Percentiles rank a stretch among this genome's conserved stretches.
phyloP scores from a whole-genome alignment of 2,329 filamentous ascomycete genomes.

The Ceratocystis variospora region DNA sequence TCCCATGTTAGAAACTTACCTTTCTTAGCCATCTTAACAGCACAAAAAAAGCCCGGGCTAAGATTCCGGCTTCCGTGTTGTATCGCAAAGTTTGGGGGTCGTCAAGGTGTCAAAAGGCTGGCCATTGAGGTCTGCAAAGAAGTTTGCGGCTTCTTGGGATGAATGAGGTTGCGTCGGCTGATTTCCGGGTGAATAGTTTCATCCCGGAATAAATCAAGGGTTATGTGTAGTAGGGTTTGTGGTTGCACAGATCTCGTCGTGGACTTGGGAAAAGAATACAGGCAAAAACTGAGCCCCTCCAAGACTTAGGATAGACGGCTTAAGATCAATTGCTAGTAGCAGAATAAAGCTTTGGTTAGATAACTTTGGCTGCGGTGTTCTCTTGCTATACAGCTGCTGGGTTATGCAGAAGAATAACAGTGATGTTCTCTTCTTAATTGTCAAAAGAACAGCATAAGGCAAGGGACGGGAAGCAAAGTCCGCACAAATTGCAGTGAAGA shows the following conservation, averaged over 20 bases:
- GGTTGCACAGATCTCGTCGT: background rate
- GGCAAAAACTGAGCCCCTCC: no score
- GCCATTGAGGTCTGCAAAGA: background rate
- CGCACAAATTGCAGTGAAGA: background rate
- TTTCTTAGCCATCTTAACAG: slow-evolving; percentile 28
- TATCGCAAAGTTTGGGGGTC: background rate
- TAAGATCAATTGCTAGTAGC: no score
- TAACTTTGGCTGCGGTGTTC: no score
- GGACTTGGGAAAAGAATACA: no score
- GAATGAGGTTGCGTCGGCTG: background rate
- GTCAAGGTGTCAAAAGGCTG: background rate
- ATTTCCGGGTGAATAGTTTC: background rate
- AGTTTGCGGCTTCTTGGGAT: background rate
- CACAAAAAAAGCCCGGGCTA: slow-evolving; percentile 9
- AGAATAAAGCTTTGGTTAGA: no score
- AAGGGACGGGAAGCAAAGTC: background rate
- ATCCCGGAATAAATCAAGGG: background rate
- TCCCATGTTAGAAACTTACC: slow-evolving; percentile 20
- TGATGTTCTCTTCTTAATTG: background rate
- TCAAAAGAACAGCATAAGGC: background rate
- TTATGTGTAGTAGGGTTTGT: background rate
- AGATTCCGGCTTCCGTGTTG: background rate
- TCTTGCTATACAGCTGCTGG: no score
- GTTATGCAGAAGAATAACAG: background rate
- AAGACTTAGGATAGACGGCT: no score